Evolutionary conservation across 225 moss, liverwort and hornwort genomes (phyloP).

Genomic region (Polytrichum commune): DNA sequence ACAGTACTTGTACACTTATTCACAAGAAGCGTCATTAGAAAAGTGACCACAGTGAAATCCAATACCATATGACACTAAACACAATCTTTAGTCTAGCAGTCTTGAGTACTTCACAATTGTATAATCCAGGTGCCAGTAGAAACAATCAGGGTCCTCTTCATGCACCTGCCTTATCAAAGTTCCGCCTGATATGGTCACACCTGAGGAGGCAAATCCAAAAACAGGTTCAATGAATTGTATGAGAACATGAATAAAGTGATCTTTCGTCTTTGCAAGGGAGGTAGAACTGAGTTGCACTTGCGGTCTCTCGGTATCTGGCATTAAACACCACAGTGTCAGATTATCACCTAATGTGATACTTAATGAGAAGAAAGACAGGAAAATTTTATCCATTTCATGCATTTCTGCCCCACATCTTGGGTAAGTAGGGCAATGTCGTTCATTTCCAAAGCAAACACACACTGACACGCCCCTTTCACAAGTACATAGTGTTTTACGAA

Average conservation of each 20-base stretch:
- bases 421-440: too few species aligned
- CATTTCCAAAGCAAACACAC: neutral
- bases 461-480: neutral
- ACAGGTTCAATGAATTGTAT: slow-evolving; percentile 78
- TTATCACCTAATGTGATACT: neutral
- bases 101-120: too few species aligned
- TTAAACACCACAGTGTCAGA: slow-evolving; percentile 2
- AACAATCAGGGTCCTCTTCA: neutral
- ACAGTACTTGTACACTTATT: too few species aligned
- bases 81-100: too few species aligned
- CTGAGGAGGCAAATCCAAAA: slow-evolving; percentile 58
- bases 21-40: too few species aligned
- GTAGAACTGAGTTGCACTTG: slow-evolving; percentile 64
- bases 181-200: slow-evolving; percentile 61
- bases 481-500: neutral
- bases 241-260: slow-evolving; percentile 45
- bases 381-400: too few species aligned
- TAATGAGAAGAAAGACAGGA: too few species aligned
- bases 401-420: too few species aligned
- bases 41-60: too few species aligned
- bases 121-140: too few species aligned
- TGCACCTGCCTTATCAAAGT: slow-evolving; percentile 51
- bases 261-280: slow-evolving; percentile 67
- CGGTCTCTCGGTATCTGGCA: slow-evolving; percentile 66
- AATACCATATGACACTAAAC: too few species aligned